Conservation (phyloP, 2,329 filamentous ascomycete genomes). For the Acrocalymma vagum region DNA sequence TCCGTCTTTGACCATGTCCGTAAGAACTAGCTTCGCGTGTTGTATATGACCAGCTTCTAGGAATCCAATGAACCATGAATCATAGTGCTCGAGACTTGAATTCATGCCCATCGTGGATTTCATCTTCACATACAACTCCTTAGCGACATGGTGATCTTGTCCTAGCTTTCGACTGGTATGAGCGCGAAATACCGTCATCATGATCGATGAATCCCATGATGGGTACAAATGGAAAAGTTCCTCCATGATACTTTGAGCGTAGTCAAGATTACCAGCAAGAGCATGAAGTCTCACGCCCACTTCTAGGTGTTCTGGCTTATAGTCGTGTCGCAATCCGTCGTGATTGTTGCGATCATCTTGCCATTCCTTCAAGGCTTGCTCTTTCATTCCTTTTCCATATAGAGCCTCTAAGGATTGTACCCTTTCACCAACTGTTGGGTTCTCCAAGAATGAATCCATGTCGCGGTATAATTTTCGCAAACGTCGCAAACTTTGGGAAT, state of each 20-base stretch:
- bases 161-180: constrained; percentile 62
- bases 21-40: constrained; percentile 78
- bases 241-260: constrained; percentile 65
- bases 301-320: constrained; percentile 59
- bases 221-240: constrained; percentile 60
- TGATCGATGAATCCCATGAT: constrained; percentile 62
- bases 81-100: constrained; percentile 79
- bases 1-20: constrained; percentile 80
- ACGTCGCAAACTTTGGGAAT: constrained; percentile 25
- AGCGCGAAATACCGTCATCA: constrained; percentile 75
- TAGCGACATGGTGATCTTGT: constrained; percentile 60
- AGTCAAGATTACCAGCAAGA: constrained; percentile 64
- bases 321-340: constrained; percentile 28
- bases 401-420: constrained; percentile 34
- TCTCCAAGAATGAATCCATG: constrained; percentile 26
- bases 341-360: constrained; percentile 29
- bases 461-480: constrained; percentile 37
- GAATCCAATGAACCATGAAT: constrained; percentile 75
- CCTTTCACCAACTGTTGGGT: constrained; percentile 27
- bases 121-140: constrained; percentile 59
- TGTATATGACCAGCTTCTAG: constrained; percentile 71
- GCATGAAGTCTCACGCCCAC: constrained; percentile 73
- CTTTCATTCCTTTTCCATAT: constrained; percentile 32
- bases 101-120: constrained; percentile 65
- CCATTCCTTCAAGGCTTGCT: constrained; percentile 43